Conservation (phyloP, 352 stramenopile species). For the Chrysophaeum taylorii region DNA sequence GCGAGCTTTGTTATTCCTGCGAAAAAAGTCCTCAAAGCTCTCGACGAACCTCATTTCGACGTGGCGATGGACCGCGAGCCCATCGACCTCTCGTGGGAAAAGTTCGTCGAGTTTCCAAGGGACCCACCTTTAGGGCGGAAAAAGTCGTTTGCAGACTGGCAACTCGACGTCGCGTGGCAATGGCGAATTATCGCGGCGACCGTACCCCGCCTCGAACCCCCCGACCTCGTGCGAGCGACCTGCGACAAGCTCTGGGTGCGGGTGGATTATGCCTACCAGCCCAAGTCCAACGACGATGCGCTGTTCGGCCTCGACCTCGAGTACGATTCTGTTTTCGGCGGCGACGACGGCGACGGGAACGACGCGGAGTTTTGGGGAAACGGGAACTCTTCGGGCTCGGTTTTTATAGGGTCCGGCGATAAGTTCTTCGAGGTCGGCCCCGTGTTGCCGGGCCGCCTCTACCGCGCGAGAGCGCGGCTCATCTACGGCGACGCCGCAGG, state of each 20-base stretch:
- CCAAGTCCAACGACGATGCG: not conserved
- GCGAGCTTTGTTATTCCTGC: not conserved
- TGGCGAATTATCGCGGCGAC: not conserved
- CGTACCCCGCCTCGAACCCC: not conserved
- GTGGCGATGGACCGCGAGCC: not conserved
- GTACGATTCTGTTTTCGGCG: not conserved
- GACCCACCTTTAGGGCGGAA: not conserved
- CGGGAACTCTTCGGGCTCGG: not conserved
- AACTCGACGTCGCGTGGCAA: not conserved
- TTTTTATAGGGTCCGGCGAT: not conserved
- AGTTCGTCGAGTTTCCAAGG: not conserved
- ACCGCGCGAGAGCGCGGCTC: not conserved
- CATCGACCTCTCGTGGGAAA: not conserved
- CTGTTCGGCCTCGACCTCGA: not conserved
- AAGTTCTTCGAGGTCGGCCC: not conserved
- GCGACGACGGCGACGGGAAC: not conserved
- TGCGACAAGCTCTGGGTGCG: not conserved
- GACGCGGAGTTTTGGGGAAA: not conserved
- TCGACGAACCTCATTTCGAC: not conserved
- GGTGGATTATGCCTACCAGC: not conserved
- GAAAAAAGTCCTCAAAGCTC: not conserved
- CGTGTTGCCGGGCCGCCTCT: not conserved
- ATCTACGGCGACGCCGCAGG: not conserved
- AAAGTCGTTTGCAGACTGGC: not conserved
- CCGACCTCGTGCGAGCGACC: not conserved